These are phyloP conservation scores for Cardiospermum halicacabum DNA, from an alignment of 345 rosid species.

Conservation along the genomic window DNA sequence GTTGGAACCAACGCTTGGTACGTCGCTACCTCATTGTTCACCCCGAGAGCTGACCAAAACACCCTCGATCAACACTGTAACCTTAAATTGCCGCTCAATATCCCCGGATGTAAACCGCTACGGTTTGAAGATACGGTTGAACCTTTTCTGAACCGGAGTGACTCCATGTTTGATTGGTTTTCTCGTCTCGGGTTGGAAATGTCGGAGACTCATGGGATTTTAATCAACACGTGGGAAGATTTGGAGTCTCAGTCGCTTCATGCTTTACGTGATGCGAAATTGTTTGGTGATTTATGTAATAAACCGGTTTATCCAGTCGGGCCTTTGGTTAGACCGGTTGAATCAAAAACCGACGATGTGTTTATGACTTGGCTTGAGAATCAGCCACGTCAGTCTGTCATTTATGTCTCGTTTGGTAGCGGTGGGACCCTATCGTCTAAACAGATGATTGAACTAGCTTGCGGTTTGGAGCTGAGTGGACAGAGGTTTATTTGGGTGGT, in stretches of 20 bases:
- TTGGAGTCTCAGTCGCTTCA: slow-evolving; percentile 31
- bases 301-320: slow-evolving; percentile 34
- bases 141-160: slow-evolving; percentile 19
- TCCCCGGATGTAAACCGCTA: slow-evolving; percentile 57
- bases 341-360: background rate
- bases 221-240: slow-evolving; percentile 53
- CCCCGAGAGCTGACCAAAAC: slow-evolving; percentile 22
- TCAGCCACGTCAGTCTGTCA: slow-evolving; percentile 45
- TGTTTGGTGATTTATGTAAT: slow-evolving; percentile 19
- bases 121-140: slow-evolving; percentile 38
- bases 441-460: slow-evolving; percentile 33
- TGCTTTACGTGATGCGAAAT: slow-evolving; percentile 12
- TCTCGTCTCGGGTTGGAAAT: slow-evolving; percentile 21
- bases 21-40: slow-evolving; percentile 24
- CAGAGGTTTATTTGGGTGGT: slow-evolving; percentile 49
- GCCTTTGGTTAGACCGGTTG: slow-evolving; percentile 15
- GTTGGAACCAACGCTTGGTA: slow-evolving; percentile 44
- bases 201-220: slow-evolving; percentile 42
- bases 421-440: slow-evolving; percentile 46
- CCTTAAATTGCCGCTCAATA: slow-evolving; percentile 18
- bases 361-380: slow-evolving; percentile 42
- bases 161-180: slow-evolving; percentile 17
- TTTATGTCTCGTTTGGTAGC: slow-evolving; percentile 72
- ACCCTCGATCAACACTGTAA: slow-evolving; percentile 20
- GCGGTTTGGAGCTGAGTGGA: slow-evolving; percentile 32